Evolutionary conservation across 192 early-diverging fungal species (phyloP).

Genomic region (Mortierella antarctica): DNA sequence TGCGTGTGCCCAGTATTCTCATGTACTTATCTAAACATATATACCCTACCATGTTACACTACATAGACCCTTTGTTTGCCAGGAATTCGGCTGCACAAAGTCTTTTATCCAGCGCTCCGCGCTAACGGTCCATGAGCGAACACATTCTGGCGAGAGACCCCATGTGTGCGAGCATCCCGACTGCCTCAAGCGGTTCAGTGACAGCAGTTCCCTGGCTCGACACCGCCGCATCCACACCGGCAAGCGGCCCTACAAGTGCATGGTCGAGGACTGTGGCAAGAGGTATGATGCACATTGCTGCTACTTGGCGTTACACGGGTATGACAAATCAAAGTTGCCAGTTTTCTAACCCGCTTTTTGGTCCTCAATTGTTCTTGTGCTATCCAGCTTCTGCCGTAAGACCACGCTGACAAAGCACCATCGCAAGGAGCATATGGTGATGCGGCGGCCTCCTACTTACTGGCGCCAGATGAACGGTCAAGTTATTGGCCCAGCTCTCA

Average conservation of each 20-base stretch:
- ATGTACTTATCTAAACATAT: neutral
- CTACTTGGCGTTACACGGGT: neutral
- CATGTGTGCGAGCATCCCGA: constrained; percentile 74
- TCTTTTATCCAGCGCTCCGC: constrained; percentile 87
- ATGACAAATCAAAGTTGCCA: neutral
- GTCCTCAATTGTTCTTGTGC: neutral
- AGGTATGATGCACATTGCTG: constrained; percentile 38
- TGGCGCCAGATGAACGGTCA: constrained; percentile 14
- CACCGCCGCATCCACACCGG: constrained; percentile 76
- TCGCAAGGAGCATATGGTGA: constrained; percentile 44
- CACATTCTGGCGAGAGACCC: constrained; percentile 82
- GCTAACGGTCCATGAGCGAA: constrained; percentile 81
- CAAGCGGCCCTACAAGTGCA: constrained; percentile 75
- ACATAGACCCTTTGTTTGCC: constrained; percentile 72
- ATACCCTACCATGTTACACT: neutral
- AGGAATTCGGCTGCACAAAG: constrained; percentile 75
- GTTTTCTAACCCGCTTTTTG: neutral
- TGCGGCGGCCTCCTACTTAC: constrained; percentile 8
- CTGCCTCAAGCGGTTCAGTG: constrained; percentile 84
- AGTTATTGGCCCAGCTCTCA: neutral
- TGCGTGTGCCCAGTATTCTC: too few relatives aligned
- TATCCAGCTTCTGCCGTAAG: constrained; percentile 60
- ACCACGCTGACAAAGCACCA: constrained; percentile 66
- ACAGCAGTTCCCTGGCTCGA: constrained; percentile 79
- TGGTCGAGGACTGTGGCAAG: constrained; percentile 54